A percentile compares a stretch with the other conserved stretches of the same genome.
Conservation (phyloP, 163 green algal genomes). For the Scenedesmus sp. region DNA sequence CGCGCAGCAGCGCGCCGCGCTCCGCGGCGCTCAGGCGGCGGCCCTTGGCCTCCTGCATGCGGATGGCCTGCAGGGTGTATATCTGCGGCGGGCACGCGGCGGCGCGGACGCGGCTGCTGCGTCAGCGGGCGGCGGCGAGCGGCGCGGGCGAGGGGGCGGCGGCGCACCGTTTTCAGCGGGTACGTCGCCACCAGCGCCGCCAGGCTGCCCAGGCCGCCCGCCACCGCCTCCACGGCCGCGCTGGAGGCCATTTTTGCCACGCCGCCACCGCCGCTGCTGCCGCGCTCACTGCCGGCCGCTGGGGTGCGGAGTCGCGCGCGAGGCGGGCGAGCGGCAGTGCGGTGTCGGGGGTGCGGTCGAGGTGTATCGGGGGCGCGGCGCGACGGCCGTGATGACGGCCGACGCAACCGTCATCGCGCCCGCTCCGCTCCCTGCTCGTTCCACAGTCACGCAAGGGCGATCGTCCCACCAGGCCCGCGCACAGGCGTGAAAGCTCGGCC, state of each 20-base stretch:
- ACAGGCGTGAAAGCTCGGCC: no score
- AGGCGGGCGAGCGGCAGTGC: neutral
- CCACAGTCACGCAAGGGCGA: no score
- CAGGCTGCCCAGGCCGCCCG: conserved; percentile 67
- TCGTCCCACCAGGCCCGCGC: no score
- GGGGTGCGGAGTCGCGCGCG: no score
- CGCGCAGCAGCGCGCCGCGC: neutral
- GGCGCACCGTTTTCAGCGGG: conserved; percentile 52
- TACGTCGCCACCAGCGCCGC: conserved; percentile 73
- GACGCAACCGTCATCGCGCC: no score
- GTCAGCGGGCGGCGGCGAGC: neutral
- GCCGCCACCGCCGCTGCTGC: neutral
- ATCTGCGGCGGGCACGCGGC: neutral
- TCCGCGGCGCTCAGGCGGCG: conserved; percentile 14
- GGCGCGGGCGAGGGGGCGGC: neutral
- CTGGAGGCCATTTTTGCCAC: conserved; percentile 18
- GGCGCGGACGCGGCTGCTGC: no score
- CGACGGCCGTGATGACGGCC: no score
- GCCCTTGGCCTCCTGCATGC: conserved; percentile 54
- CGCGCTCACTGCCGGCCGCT: no score
- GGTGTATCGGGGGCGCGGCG: no score
- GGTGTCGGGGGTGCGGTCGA: neutral
- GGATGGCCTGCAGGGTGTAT: conserved; percentile 43
- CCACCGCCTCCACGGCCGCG: conserved; percentile 71
- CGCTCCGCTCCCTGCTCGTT: no score